These are phyloP conservation scores for Sesbania bispinosa DNA, from an alignment of 306 rosid genomes.

Conservation along the genomic window DNA sequence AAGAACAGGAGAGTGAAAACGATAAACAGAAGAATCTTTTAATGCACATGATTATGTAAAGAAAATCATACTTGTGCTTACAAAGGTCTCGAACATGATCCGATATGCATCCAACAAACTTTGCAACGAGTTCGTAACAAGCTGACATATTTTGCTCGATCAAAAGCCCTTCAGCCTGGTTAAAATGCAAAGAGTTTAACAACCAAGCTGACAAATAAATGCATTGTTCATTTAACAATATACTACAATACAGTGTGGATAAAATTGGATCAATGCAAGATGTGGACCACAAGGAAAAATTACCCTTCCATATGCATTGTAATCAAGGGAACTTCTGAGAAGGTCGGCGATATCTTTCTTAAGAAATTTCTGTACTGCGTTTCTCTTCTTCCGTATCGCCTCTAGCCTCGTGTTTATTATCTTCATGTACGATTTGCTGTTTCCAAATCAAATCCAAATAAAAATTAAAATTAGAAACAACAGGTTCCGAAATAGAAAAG, in stretches of 20 bases:
- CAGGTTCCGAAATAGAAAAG: background rate
- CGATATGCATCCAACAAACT: conserved; percentile 39
- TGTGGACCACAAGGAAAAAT: background rate
- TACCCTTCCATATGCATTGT: conserved; percentile 85
- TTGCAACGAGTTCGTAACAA: conserved; percentile 57
- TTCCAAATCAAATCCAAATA: background rate
- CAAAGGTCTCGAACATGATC: conserved; percentile 44
- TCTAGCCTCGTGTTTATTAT: conserved; percentile 50
- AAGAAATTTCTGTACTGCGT: conserved; percentile 58
- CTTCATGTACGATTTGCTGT: conserved; percentile 64
- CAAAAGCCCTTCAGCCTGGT: conserved; percentile 76
- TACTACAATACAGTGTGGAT: background rate
- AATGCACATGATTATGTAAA: background rate
- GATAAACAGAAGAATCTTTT: background rate
- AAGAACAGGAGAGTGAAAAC: background rate
- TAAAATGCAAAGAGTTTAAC: conserved; percentile 11
- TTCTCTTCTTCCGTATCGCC: conserved; percentile 51
- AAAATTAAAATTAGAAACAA: background rate
- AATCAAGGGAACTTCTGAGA: conserved; percentile 50
- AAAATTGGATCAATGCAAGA: background rate
- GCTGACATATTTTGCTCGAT: conserved; percentile 54
- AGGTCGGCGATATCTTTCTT: conserved; percentile 79
- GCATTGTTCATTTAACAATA: background rate
- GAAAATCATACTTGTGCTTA: conserved; percentile 50
- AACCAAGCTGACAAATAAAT: background rate